These are phyloP conservation scores for Lagerstroemia speciosa DNA, from an alignment of 345 rosid species.

Conservation along the genomic window DNA sequence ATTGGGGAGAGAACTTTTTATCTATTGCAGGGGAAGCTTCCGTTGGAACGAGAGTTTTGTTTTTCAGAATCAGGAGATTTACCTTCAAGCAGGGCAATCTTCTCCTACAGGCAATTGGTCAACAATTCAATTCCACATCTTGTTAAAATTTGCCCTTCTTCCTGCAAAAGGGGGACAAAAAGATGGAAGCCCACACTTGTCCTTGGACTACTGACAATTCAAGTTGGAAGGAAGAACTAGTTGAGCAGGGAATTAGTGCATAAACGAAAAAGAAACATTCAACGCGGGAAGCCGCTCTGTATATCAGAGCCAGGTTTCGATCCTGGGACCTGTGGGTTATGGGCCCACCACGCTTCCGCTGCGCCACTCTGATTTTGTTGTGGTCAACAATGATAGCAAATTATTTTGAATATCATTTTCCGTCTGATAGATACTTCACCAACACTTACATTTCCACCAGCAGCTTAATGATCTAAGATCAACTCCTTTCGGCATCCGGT, in stretches of 20 bases:
- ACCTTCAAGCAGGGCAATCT: constrained; percentile 23
- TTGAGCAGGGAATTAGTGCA: too few relatives aligned
- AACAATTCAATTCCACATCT: too few relatives aligned
- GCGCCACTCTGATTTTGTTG: constrained; percentile 84
- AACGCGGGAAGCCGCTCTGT: constrained; percentile 6
- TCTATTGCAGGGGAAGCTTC: constrained; percentile 34
- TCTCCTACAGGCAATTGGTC: constrained; percentile 26
- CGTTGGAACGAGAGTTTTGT: constrained; percentile 21
- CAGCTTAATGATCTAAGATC: too few relatives aligned
- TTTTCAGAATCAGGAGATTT: constrained; percentile 34
- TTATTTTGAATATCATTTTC: too few relatives aligned
- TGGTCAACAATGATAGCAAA: too few relatives aligned
- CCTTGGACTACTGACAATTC: too few relatives aligned
- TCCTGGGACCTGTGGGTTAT: constrained; percentile 78
- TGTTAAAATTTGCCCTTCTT: constrained; percentile 53
- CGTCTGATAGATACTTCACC: too few relatives aligned
- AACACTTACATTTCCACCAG: too few relatives aligned
- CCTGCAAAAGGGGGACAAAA: constrained; percentile 23
- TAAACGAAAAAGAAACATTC: too few relatives aligned
- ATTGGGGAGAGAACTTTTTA: constrained; percentile 39
- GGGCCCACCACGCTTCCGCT: constrained; percentile 87
- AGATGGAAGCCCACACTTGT: too few relatives aligned
- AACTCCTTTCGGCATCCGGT: too few relatives aligned
- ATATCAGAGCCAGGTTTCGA: constrained; percentile 68
- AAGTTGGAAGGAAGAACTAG: too few relatives aligned